These are phyloP conservation scores for Hygrophila difformis DNA, from an alignment of 257 asterid genomes.

Conservation along the genomic window DNA sequence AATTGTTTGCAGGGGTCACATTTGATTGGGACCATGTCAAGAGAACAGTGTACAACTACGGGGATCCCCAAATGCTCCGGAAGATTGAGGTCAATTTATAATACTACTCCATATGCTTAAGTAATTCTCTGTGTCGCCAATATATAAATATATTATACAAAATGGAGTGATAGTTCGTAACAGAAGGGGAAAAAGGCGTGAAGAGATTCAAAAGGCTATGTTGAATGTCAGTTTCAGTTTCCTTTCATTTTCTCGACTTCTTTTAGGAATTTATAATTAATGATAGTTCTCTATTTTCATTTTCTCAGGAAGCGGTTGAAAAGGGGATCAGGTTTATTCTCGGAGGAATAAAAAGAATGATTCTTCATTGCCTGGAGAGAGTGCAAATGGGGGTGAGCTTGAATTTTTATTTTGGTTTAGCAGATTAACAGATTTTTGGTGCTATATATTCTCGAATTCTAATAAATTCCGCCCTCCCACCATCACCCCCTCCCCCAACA, in stretches of 20 bases:
- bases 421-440: too few species aligned
- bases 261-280: slow-evolving; percentile 4
- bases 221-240: slow-evolving; percentile 14
- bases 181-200: slow-evolving; percentile 68
- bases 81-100: too few species aligned
- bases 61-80: too few species aligned
- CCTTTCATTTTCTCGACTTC: slow-evolving; percentile 9
- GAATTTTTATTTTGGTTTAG: background rate
- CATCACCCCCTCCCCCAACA: too few species aligned
- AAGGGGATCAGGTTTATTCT: slow-evolving; percentile 36
- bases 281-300: slow-evolving; percentile 15
- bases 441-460: too few species aligned
- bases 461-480: too few species aligned
- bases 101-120: too few species aligned
- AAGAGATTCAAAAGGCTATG: slow-evolving; percentile 39
- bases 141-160: slow-evolving; percentile 28
- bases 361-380: too few species aligned
- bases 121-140: too few species aligned
- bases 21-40: too few species aligned
- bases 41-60: too few species aligned
- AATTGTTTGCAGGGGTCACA: too few species aligned
- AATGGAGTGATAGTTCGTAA: slow-evolving; percentile 59
- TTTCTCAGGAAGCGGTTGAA: slow-evolving; percentile 30
- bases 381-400: slow-evolving; percentile 33
- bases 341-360: slow-evolving; percentile 26